Evolutionary conservation across 768 basidiomycete genomes (phyloP).

Genomic region (Tulasnella sp.): DNA sequence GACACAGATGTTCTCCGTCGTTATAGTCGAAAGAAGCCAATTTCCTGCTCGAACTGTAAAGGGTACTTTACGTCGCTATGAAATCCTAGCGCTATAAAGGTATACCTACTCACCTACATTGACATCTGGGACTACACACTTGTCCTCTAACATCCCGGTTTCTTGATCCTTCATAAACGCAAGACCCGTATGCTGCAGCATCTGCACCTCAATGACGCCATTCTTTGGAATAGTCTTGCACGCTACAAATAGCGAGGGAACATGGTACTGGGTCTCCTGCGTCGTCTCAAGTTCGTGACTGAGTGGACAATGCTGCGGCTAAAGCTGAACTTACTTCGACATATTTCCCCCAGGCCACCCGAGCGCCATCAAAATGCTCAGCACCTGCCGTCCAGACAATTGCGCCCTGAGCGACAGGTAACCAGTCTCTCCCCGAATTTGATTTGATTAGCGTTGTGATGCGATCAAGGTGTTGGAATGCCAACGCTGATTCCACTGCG

Average conservation of each 20-base stretch:
- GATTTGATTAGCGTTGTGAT: slow-evolving; percentile 58
- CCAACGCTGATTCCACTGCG: slow-evolving; percentile 63
- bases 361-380: slow-evolving; percentile 42
- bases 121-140: neutral
- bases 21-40: neutral
- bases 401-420: slow-evolving; percentile 57
- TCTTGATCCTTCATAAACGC: neutral
- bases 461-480: slow-evolving; percentile 73
- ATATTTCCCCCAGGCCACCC: slow-evolving; percentile 39
- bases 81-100: too few relatives aligned
- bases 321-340: slow-evolving; percentile 30
- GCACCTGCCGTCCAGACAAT: slow-evolving; percentile 65
- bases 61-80: neutral
- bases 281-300: neutral
- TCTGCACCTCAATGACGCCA: slow-evolving; percentile 73
- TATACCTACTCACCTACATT: neutral
- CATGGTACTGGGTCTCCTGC: neutral
- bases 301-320: neutral
- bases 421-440: slow-evolving; percentile 55
- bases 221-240: slow-evolving; percentile 65
- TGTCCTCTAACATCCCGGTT: slow-evolving; percentile 1
- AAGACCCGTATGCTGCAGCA: slow-evolving; percentile 37
- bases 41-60: neutral
- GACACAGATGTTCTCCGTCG: neutral
- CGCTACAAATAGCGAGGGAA: slow-evolving; percentile 51